These are phyloP conservation scores for Cercis canadensis DNA, from an alignment of 306 rosid species.

Conservation along the genomic window DNA sequence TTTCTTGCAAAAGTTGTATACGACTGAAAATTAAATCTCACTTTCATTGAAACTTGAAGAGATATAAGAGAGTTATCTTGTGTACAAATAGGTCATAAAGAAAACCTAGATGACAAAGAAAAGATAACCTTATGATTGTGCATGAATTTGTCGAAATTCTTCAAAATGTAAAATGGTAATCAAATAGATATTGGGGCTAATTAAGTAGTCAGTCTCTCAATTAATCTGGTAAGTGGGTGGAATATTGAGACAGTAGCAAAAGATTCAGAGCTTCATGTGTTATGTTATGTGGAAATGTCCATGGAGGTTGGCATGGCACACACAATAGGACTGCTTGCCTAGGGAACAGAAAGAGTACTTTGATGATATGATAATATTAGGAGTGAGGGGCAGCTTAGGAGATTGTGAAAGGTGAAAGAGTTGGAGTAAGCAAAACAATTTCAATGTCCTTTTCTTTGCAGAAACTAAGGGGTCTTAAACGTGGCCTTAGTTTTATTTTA, in stretches of 20 bases:
- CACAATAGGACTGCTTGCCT: conserved; percentile 48
- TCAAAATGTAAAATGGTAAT: too few species aligned
- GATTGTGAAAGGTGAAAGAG: conserved; percentile 73
- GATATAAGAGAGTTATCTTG: too few species aligned
- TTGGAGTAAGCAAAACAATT: conserved; percentile 58
- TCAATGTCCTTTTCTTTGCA: conserved; percentile 44
- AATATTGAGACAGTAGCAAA: conserved; percentile 63
- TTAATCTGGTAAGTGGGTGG: conserved; percentile 23
- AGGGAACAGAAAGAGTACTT: conserved; percentile 58
- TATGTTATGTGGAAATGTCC: conserved; percentile 39
- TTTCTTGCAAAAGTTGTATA: too few species aligned
- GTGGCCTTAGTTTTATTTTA: conserved; percentile 42
- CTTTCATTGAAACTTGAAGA: too few species aligned
- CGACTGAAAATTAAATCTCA: too few species aligned
- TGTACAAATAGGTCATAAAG: too few species aligned
- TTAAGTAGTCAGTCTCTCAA: neutral
- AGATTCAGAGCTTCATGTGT: conserved; percentile 70
- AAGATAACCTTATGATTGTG: too few species aligned
- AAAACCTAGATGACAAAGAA: too few species aligned
- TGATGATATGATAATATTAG: conserved; percentile 46
- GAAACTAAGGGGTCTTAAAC: conserved; percentile 42
- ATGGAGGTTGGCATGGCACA: conserved; percentile 45
- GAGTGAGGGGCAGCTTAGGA: conserved; percentile 60
- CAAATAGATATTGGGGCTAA: too few species aligned
- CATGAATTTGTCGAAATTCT: too few species aligned